phyloP scores from a whole-genome alignment of 1,284 basidiomycete species.

The Marasmius fiardii region DNA sequence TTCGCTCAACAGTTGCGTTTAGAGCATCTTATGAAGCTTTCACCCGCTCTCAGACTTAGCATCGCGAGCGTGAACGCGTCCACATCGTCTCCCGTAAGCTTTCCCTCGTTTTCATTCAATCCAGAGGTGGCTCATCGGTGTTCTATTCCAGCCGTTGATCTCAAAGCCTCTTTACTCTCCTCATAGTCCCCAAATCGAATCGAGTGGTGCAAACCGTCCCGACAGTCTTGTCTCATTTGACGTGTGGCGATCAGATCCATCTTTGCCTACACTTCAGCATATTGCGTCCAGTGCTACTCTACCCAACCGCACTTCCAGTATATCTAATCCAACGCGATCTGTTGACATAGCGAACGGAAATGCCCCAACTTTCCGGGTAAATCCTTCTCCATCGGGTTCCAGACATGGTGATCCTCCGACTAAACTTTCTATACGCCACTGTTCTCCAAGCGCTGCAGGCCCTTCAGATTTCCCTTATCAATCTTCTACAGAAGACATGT shows the following conservation, averaged over 20 bases:
- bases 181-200: background rate
- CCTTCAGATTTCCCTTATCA: background rate
- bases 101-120: background rate
- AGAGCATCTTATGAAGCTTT: constrained; percentile 25
- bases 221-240: constrained; percentile 30
- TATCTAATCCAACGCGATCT: constrained; percentile 9
- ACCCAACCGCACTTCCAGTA: constrained; percentile 23
- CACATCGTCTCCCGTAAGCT: background rate
- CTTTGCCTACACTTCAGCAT: constrained; percentile 39
- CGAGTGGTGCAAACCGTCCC: background rate
- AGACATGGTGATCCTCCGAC: background rate
- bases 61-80: background rate
- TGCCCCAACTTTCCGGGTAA: constrained; percentile 32
- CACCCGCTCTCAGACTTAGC: constrained; percentile 4
- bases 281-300: constrained; percentile 38
- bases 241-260: constrained; percentile 38
- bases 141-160: background rate
- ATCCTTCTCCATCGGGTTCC: background rate
- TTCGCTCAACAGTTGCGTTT: background rate
- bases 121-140: background rate
- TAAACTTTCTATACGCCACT: background rate
- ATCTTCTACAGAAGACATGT: constrained; percentile 16
- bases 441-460: background rate
- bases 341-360: constrained; percentile 28
- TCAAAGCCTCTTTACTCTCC: constrained; percentile 3